These are phyloP conservation scores for Lagenidium sp. DNA, from an alignment of 352 stramenopile species.

Conservation along the genomic window DNA sequence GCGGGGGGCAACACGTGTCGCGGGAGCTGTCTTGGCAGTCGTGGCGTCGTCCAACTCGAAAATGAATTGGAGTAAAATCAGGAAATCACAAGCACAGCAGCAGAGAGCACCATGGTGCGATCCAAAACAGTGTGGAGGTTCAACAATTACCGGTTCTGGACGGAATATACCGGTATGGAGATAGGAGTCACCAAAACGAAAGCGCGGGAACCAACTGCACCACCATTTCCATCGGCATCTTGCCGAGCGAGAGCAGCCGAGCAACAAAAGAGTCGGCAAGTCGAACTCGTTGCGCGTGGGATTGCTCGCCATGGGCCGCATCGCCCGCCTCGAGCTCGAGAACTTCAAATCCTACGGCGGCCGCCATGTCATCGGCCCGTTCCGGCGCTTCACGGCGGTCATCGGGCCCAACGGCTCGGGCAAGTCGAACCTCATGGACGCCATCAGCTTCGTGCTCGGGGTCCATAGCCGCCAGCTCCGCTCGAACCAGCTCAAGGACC, in stretches of 20 bases:
- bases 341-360: slow-evolving; percentile 99
- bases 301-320: slow-evolving; percentile 80
- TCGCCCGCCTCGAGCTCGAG: slow-evolving; percentile 94
- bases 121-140: too few relatives aligned
- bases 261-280: too few relatives aligned
- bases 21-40: slow-evolving; percentile 7
- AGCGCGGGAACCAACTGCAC: not conserved
- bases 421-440: slow-evolving; percentile 94
- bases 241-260: too few relatives aligned
- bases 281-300: too few relatives aligned
- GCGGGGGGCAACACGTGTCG: too few relatives aligned
- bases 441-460: slow-evolving; percentile 97
- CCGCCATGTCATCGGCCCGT: slow-evolving; percentile 91
- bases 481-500: slow-evolving; percentile 93
- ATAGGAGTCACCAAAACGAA: slow-evolving; percentile 4
- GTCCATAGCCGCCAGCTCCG: slow-evolving; percentile 95
- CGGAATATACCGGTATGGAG: not conserved
- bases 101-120: not conserved
- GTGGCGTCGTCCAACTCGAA: not conserved
- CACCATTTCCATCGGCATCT: too few relatives aligned
- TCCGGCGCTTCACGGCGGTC: slow-evolving; percentile 97
- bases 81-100: not conserved
- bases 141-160: too few relatives aligned
- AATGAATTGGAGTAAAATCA: not conserved
- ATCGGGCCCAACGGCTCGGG: slow-evolving; percentile 96